phyloP scores from a whole-genome alignment of 306 rosid species.

The Psophocarpus tetragonolobus region DNA sequence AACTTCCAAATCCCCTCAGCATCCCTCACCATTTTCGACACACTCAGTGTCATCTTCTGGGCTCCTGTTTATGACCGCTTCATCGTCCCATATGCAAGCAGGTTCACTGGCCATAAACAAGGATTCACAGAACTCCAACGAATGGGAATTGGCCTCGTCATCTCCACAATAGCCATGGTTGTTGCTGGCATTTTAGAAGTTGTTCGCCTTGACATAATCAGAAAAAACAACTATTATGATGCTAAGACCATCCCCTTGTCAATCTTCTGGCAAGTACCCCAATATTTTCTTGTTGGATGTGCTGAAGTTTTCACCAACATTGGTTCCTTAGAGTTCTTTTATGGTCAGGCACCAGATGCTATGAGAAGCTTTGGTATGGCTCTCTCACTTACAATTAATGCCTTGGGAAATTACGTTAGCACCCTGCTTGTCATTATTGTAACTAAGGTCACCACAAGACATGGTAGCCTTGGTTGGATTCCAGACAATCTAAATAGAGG shows the following conservation, averaged over 20 bases:
- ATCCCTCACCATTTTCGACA: slow-evolving; percentile 77
- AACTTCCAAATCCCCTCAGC: slow-evolving; percentile 77
- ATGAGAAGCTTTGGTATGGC: slow-evolving; percentile 85
- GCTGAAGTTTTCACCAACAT: slow-evolving; percentile 73
- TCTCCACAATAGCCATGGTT: slow-evolving; percentile 68
- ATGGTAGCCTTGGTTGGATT: slow-evolving; percentile 81
- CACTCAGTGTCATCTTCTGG: slow-evolving; percentile 83
- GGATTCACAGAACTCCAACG: slow-evolving; percentile 83
- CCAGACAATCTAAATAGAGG: slow-evolving; percentile 80
- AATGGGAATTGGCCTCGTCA: slow-evolving; percentile 76
- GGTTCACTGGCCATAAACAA: slow-evolving; percentile 62
- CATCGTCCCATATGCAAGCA: slow-evolving; percentile 63
- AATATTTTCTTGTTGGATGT: slow-evolving; percentile 81
- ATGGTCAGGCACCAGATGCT: slow-evolving; percentile 83
- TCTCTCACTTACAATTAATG: slow-evolving; percentile 69
- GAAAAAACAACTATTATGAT: slow-evolving; percentile 59
- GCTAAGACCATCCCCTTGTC: slow-evolving; percentile 62
- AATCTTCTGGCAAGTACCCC: slow-evolving; percentile 89
- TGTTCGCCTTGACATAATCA: slow-evolving; percentile 49
- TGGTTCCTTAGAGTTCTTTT: slow-evolving; percentile 70
- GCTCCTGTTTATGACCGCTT: slow-evolving; percentile 58
- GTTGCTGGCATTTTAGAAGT: slow-evolving; percentile 74
- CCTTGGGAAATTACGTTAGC: slow-evolving; percentile 76
- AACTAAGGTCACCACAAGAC: slow-evolving; percentile 52
- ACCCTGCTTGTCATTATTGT: slow-evolving; percentile 71